A percentile compares a stretch with the other conserved stretches of the same genome.
Evolutionary conservation across 2,329 filamentous ascomycete species (phyloP).

Genomic region (Xylaria polymorpha): DNA sequence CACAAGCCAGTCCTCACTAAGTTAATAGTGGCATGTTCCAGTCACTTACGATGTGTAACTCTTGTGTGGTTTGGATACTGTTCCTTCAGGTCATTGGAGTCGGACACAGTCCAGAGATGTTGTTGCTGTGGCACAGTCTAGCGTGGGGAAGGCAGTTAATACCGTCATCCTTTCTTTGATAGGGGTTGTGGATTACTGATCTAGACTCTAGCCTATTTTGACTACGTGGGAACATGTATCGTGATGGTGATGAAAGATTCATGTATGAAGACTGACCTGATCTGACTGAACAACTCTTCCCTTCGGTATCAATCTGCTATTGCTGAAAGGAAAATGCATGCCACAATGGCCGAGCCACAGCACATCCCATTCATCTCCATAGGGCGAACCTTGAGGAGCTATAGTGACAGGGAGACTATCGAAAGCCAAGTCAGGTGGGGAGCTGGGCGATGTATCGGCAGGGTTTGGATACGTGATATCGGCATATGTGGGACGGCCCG

Average conservation of each 20-base stretch:
- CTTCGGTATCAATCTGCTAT: constrained; percentile 43
- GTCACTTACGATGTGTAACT: constrained; percentile 52
- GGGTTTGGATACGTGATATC: constrained; percentile 45
- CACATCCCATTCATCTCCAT: constrained; percentile 64
- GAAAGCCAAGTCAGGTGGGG: constrained; percentile 16
- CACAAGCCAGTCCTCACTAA: neutral
- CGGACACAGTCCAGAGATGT: constrained; percentile 51
- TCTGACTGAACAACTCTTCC: constrained; percentile 49
- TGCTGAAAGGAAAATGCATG: constrained; percentile 48
- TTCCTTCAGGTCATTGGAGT: constrained; percentile 52
- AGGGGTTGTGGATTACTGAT: neutral
- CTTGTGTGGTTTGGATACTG: constrained; percentile 58
- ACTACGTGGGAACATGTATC: neutral
- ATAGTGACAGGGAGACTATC: constrained; percentile 17
- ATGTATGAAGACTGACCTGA: constrained; percentile 31
- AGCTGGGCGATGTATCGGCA: neutral
- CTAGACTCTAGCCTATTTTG: neutral
- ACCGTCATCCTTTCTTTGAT: neutral
- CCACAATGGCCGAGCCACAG: constrained; percentile 64
- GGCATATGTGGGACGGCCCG: constrained; percentile 31
- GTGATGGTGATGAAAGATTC: neutral
- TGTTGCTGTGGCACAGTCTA: constrained; percentile 53
- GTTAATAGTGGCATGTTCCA: neutral
- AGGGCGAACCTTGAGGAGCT: constrained; percentile 22
- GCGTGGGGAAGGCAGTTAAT: neutral